Conservation (phyloP, 768 basidiomycete genomes). For the Hericium erinaceus region DNA sequence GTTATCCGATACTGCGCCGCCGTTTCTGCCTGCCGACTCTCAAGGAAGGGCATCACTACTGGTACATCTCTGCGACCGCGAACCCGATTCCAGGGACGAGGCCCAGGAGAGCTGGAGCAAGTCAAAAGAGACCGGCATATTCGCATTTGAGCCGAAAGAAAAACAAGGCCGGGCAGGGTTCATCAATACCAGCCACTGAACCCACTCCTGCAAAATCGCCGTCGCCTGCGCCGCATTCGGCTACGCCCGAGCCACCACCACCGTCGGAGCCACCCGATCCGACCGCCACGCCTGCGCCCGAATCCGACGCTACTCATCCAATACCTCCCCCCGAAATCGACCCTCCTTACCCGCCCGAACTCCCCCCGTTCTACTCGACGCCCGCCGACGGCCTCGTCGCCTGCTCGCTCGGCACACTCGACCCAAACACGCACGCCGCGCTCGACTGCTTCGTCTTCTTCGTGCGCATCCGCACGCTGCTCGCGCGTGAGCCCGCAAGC, state of each 20-base stretch:
- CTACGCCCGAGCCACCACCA: too few species aligned
- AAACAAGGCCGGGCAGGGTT: background rate
- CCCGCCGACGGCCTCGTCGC: conserved; percentile 3
- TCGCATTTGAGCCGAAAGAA: too few species aligned
- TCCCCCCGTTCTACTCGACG: background rate
- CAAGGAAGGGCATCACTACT: conserved; percentile 22
- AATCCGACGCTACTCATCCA: background rate
- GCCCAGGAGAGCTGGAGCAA: background rate
- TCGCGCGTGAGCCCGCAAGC: conserved; percentile 4
- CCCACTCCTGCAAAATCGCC: background rate
- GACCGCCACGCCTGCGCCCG: background rate
- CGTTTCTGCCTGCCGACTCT: conserved; percentile 2
- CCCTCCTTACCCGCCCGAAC: background rate
- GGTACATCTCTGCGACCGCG: conserved; percentile 46
- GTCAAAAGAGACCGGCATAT: too few species aligned
- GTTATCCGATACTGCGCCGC: background rate
- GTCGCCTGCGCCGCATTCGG: background rate
- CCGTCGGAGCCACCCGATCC: too few species aligned
- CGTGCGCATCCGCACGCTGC: conserved; percentile 1
- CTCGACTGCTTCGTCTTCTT: conserved; percentile 4
- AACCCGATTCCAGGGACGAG: conserved; percentile 34
- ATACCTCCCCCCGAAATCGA: background rate
- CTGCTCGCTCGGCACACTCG: conserved; percentile 2
- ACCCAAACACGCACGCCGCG: background rate
- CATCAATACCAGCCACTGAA: background rate